Conservation (phyloP, 2,329 filamentous ascomycete species). For the Bipolaris victoriae region DNA sequence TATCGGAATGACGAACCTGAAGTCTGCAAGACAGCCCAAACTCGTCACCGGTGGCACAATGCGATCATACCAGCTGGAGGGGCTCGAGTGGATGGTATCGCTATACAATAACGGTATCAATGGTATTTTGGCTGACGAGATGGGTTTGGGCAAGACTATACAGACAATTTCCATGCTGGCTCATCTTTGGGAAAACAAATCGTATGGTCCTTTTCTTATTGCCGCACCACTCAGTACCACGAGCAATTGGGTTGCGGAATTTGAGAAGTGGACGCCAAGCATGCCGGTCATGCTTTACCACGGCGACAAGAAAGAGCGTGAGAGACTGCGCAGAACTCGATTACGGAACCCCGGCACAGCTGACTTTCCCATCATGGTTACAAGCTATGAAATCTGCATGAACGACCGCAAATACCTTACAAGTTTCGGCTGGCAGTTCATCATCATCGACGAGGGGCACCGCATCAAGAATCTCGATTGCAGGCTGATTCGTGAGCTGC, state of each 20-base stretch:
- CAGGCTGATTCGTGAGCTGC: constrained; percentile 84
- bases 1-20: constrained; percentile 70
- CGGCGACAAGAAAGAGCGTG: constrained; percentile 78
- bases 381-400: constrained; percentile 95
- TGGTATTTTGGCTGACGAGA: constrained; percentile 90
- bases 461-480: constrained; percentile 97
- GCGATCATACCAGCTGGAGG: constrained; percentile 93
- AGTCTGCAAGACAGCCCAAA: constrained; percentile 83
- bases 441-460: constrained; percentile 97
- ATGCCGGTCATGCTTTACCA: constrained; percentile 93
- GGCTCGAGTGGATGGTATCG: constrained; percentile 87
- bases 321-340: constrained; percentile 72
- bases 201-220: constrained; percentile 88
- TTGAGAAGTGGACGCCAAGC: constrained; percentile 84
- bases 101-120: constrained; percentile 89
- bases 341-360: constrained; percentile 72
- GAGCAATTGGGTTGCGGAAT: constrained; percentile 96
- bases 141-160: constrained; percentile 92
- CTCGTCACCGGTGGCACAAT: constrained; percentile 87
- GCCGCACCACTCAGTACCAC: constrained; percentile 89
- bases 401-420: constrained; percentile 82
- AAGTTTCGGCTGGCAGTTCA: constrained; percentile 93
- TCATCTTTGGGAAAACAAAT: constrained; percentile 82
- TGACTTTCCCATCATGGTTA: constrained; percentile 89
- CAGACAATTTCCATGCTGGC: constrained; percentile 90